These are phyloP conservation scores for Malus hybrid DNA, from an alignment of 331 rosid genomes.

Conservation along the genomic window DNA sequence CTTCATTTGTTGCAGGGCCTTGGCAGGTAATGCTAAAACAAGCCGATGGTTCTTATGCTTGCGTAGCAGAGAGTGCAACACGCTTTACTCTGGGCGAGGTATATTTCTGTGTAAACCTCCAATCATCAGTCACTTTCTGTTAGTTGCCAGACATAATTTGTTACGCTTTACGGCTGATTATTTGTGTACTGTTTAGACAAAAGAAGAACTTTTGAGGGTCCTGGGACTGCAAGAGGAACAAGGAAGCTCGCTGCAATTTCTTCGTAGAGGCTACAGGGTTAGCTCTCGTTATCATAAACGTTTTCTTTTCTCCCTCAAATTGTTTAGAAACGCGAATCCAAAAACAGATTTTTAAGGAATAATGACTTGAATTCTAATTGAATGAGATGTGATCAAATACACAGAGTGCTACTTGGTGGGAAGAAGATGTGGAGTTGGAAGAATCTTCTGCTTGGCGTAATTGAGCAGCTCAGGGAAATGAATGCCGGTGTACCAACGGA, in stretches of 20 bases:
- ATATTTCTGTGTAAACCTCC: slow-evolving; percentile 20
- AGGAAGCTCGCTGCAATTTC: slow-evolving; percentile 94
- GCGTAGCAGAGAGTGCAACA: slow-evolving; percentile 81
- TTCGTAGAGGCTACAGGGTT: slow-evolving; percentile 97
- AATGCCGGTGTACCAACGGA: neutral
- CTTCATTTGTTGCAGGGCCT: slow-evolving; percentile 56
- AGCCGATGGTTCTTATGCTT: slow-evolving; percentile 85
- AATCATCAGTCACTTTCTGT: slow-evolving; percentile 10
- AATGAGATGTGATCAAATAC: slow-evolving; percentile 11
- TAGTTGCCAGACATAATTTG: neutral
- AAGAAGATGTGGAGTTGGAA: slow-evolving; percentile 77
- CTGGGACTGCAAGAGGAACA: slow-evolving; percentile 85
- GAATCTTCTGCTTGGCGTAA: slow-evolving; percentile 82
- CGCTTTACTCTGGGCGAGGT: slow-evolving; percentile 94
- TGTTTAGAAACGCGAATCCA: neutral
- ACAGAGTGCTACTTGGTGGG: slow-evolving; percentile 96
- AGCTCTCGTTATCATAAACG: neutral
- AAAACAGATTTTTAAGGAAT: neutral
- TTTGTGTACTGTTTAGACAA: slow-evolving; percentile 46
- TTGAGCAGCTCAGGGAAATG: slow-evolving; percentile 28
- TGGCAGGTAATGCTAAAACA: slow-evolving; percentile 99
- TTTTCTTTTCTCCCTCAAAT: slow-evolving; percentile 9
- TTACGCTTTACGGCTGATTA: slow-evolving; percentile 23
- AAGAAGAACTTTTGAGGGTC: slow-evolving; percentile 88
- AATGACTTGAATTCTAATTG: slow-evolving; percentile 1